phyloP scores from a whole-genome alignment of 768 basidiomycete species.

The Fibroporia radiculosa region DNA sequence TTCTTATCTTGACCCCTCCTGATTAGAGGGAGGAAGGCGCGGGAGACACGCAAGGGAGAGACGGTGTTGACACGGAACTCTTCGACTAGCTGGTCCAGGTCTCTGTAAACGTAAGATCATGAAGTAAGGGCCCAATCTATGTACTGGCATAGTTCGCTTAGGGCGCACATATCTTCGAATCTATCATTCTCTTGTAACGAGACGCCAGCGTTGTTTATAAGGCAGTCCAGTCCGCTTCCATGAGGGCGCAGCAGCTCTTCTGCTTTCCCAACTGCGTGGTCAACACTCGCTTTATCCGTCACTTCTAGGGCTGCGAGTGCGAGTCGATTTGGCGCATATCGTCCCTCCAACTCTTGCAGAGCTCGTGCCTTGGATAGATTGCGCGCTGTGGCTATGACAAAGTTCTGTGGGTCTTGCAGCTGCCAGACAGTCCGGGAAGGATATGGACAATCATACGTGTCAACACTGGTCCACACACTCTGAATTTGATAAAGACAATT shows the following conservation, averaged over 20 bases:
- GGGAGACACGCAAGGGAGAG: slow-evolving; percentile 4
- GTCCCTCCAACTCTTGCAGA: background rate
- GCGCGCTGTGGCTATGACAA: background rate
- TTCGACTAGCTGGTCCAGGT: background rate
- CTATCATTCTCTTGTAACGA: background rate
- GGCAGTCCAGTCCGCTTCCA: background rate
- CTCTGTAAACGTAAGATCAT: background rate
- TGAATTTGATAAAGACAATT: background rate
- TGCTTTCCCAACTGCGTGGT: background rate
- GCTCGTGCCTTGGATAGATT: background rate
- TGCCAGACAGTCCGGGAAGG: background rate
- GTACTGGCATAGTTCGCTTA: background rate
- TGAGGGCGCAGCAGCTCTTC: background rate
- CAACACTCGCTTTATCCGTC: background rate
- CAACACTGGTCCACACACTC: background rate
- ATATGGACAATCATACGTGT: background rate
- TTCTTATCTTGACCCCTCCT: slow-evolving; percentile 3
- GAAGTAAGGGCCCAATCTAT: background rate
- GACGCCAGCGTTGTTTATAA: background rate
- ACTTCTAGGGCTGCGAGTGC: background rate
- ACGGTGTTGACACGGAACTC: slow-evolving; percentile 6
- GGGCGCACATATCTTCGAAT: background rate
- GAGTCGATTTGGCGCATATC: background rate
- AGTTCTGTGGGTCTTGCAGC: background rate
- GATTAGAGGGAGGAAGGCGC: slow-evolving; percentile 4